Base-by-base conservation (phyloP, 2,329 filamentous ascomycete species). In the Fusarium sp. region DNA sequence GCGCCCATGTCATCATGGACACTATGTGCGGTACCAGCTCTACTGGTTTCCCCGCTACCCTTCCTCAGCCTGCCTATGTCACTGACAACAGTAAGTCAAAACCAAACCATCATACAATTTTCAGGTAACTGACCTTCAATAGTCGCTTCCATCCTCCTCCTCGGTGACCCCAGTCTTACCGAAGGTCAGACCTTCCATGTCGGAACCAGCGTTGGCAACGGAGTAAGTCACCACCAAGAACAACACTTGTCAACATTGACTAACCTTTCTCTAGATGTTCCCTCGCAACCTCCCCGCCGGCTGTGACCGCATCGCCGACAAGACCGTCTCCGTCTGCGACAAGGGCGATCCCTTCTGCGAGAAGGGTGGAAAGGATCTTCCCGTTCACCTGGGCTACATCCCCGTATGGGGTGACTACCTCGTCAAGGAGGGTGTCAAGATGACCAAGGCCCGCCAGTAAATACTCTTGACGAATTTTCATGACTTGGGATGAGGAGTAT, bases 341-440 rank as follows among this genome's bases (percentile, higher is more conserved):
- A 47, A 53, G 2, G 65, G 56, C 1, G 71, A 73, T 1, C 58
- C 68, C 0, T 73, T 71, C 46, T 73, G 70, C 3, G 68, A 73
- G 18, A 60, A 56, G 7, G 68, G 68, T 10, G 62, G 69, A 2
- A 47, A 61, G 11, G 45, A 69, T 6, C 42, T 73, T 2, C 14
- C 23, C 0, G 71, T 72, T 1, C 71, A 73, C 37, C 27, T 73
- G 37, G 49, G 51, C 45, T 73, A 73, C 16, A 64, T 71, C 13
- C 34, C 51, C 16, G 37, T 51, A 21, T 73, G 59, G 34, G 68
- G 58, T 46, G 68, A 77, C 7, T 78, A 59, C 74, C 73, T 48
- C 1, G 47, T 75, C 50, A 76, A 74, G 28, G 76, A 76, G 55
- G 76, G 73, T 11, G 78, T 78, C 71, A 63, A 49, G 68, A 25